A percentile compares a stretch with the other conserved stretches of the same genome.
These are phyloP conservation scores for Aspergillus brasiliensis DNA, from an alignment of 2,329 filamentous ascomycete species.

Conservation along the genomic window DNA sequence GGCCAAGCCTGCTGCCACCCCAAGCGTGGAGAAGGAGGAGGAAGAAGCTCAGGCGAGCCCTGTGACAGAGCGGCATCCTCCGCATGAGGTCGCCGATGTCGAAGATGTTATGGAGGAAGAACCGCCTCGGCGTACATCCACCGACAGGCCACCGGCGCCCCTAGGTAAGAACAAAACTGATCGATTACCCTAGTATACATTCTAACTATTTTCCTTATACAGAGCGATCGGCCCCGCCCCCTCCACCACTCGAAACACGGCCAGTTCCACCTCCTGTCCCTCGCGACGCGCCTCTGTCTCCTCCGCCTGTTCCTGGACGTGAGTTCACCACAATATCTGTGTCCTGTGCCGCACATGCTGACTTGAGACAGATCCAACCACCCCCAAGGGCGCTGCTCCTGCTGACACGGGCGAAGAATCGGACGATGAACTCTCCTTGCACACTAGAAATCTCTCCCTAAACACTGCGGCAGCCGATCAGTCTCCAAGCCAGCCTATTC, in stretches of 20 bases:
- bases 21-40: conserved; percentile 55
- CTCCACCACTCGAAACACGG: conserved; percentile 44
- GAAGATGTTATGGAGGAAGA: conserved; percentile 51
- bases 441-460: conserved; percentile 48
- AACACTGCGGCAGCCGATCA: conserved; percentile 45
- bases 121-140: conserved; percentile 35
- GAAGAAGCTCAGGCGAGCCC: conserved; percentile 47
- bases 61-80: conserved; percentile 44
- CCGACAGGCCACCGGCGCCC: conserved; percentile 49
- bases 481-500: conserved; percentile 49
- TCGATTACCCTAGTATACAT: not conserved
- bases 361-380: conserved; percentile 57
- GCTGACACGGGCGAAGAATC: conserved; percentile 80
- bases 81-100: conserved; percentile 56
- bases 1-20: conserved; percentile 51
- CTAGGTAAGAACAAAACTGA: conserved; percentile 51
- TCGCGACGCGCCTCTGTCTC: conserved; percentile 36
- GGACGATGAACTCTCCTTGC: conserved; percentile 77
- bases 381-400: conserved; percentile 60
- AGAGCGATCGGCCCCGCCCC: conserved; percentile 51
- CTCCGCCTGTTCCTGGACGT: conserved; percentile 56
- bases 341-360: conserved; percentile 24
- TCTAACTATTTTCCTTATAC: conserved; percentile 7
- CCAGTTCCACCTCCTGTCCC: conserved; percentile 42
- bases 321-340: conserved; percentile 39